Evolutionary conservation across 148 eudicot genomes (phyloP), one percentile per base, ranked within the genome.

Genomic region (Nyssa sinensis): DNA sequence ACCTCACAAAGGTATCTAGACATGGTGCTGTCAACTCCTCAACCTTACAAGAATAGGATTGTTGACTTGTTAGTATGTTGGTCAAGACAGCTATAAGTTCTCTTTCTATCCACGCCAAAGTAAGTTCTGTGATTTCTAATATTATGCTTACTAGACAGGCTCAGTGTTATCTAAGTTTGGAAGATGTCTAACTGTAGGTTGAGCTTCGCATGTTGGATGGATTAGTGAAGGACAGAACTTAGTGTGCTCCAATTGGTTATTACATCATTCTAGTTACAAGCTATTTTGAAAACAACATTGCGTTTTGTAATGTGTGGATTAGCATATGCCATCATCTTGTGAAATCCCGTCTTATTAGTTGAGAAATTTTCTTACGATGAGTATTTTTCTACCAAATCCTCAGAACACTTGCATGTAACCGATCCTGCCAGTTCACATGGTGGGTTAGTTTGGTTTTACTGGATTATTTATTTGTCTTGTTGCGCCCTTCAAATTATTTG

Each of bases 211-310:
- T 98, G 7, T 35, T 86, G 83, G 99, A 96, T 78, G 99, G 98
- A 69, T 79, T 93, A 86, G 93, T 96, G 83, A 96, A 96, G 86
- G 99, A 93, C 73, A 88, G 94, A 78, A 93, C 98, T 30, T 98
- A 93, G 58, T 96, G 99, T 86, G 99, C 99, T 76, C 99, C 99
- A 59, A 96, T 93, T 74, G 99, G 99, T 70, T 96, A 96, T 85
- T 96, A 96, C 88, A 93, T 93, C 80, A 91, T 96, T 73, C 99
- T 98, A 7, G 98, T 96, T 77, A 96, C 83, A 96, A 96, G 99
- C 98, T 95, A 80, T 32, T 24, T 71, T 23, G 57, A 39, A 47
- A 67, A 72, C 63, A 27, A 24, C 47, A 57, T 55, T 13, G 1
- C 13, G 39, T 27, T 31, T 31, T 33, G 30, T 8, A 47, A 34